A percentile compares a stretch with the other conserved stretches of the same genome.
These are phyloP conservation scores for Coemansia asiatica DNA, from an alignment of 192 early-diverging fungal species.

Conservation along the genomic window DNA sequence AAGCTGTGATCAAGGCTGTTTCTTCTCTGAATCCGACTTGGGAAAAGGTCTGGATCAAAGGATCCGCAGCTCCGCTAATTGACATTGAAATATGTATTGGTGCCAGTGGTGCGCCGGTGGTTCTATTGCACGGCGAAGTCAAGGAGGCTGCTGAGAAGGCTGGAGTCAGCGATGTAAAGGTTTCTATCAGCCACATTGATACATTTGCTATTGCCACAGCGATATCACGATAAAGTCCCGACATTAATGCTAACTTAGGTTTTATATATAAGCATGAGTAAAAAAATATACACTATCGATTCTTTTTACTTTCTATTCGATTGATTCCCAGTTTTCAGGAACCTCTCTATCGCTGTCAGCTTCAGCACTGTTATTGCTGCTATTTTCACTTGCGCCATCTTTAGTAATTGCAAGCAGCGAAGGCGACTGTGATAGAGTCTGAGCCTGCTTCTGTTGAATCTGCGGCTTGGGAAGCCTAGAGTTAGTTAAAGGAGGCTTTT, in stretches of 20 bases:
- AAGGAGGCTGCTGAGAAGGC: constrained; percentile 67
- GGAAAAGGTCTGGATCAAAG: constrained; percentile 71
- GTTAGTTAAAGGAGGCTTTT: background rate
- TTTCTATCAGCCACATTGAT: constrained; percentile 92
- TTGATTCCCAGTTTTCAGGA: constrained; percentile 50
- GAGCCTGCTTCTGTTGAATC: background rate
- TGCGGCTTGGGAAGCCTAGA: background rate
- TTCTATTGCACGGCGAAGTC: constrained; percentile 80
- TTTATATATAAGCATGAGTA: too few relatives aligned
- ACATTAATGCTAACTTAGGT: too few relatives aligned
- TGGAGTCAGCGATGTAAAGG: constrained; percentile 74
- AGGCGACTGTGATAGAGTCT: background rate
- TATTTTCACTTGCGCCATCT: background rate
- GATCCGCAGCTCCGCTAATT: constrained; percentile 79
- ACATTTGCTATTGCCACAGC: constrained; percentile 89
- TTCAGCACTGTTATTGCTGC: background rate
- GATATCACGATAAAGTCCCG: constrained; percentile 41
- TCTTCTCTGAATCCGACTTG: constrained; percentile 58
- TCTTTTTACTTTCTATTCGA: constrained; percentile 1
- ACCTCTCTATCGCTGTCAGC: constrained; percentile 10
- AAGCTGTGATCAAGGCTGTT: constrained; percentile 93
- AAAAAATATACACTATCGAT: background rate
- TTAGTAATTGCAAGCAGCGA: background rate
- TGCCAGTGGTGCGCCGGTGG: constrained; percentile 74
- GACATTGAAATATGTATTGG: constrained; percentile 84